phyloP scores from a whole-genome alignment of 331 rosid species.

The Quercus tomentella region DNA sequence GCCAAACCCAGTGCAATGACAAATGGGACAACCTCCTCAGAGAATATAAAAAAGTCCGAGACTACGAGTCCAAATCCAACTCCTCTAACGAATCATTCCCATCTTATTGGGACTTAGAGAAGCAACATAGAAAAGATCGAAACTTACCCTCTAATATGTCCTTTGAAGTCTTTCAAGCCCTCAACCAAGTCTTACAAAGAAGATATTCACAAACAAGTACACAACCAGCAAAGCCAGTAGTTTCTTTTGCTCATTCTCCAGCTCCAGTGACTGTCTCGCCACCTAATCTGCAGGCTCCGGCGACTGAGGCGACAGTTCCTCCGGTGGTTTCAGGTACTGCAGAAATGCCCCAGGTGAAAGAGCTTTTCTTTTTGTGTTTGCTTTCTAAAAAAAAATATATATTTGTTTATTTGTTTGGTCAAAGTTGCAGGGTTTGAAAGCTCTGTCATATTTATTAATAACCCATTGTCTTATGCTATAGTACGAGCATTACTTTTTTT shows the following conservation, averaged over 20 bases:
- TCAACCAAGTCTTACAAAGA: constrained; percentile 49
- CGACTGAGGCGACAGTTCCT: constrained; percentile 26
- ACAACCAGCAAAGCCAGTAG: background rate
- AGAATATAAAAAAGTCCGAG: constrained; percentile 64
- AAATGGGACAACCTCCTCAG: constrained; percentile 73
- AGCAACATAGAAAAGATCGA: constrained; percentile 45
- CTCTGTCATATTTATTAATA: constrained; percentile 62
- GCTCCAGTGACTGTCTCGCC: constrained; percentile 1
- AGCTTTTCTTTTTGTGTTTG: constrained; percentile 7
- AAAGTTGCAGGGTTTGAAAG: constrained; percentile 67
- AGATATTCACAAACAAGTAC: constrained; percentile 26
- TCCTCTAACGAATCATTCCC: constrained; percentile 12
- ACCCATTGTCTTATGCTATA: constrained; percentile 19
- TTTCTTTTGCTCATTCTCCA: background rate
- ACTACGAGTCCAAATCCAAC: constrained; percentile 43
- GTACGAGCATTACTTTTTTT: constrained; percentile 25
- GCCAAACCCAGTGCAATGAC: constrained; percentile 72
- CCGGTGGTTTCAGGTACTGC: constrained; percentile 40
- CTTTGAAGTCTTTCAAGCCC: constrained; percentile 45
- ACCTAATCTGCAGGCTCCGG: constrained; percentile 1
- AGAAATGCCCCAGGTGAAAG: background rate
- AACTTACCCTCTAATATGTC: constrained; percentile 63
- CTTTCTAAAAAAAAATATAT: background rate
- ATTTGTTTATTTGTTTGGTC: constrained; percentile 43
- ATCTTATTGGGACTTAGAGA: constrained; percentile 54